Evolutionary conservation across 108 stramenopile genomes (phyloP).

Genomic region (Skeletonema grethae): DNA sequence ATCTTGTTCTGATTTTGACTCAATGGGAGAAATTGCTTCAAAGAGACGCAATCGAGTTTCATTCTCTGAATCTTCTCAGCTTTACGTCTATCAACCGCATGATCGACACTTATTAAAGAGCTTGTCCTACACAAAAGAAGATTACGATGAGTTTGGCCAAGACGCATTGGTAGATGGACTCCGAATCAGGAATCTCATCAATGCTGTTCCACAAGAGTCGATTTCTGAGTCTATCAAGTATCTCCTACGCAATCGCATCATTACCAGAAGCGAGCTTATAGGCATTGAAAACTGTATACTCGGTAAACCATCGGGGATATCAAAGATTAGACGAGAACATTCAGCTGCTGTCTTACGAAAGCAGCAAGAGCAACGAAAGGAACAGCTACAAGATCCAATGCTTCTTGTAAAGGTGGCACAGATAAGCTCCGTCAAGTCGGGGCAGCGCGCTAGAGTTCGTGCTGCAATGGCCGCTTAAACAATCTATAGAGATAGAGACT

Average conservation of each 20-base stretch:
- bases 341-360: background rate
- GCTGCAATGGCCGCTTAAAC: conserved; percentile 4
- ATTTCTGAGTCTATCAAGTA: conserved; percentile 3
- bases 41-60: background rate
- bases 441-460: background rate
- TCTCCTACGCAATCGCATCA: background rate
- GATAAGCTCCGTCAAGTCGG: background rate
- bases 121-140: background rate
- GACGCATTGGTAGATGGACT: background rate
- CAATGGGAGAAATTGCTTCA: background rate
- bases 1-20: background rate
- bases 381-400: background rate
- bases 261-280: background rate
- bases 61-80: background rate
- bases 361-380: background rate
- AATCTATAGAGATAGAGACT: too few species aligned
- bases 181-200: background rate
- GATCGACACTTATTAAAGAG: background rate
- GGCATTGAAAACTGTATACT: background rate
- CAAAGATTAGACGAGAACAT: background rate
- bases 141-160: background rate
- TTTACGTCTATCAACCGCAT: background rate
- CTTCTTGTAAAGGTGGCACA: background rate
- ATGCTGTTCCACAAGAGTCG: background rate
- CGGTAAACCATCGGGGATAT: background rate